Conservation (phyloP, 495 filamentous ascomycete species). For the Aspergillus funiculosus region DNA sequence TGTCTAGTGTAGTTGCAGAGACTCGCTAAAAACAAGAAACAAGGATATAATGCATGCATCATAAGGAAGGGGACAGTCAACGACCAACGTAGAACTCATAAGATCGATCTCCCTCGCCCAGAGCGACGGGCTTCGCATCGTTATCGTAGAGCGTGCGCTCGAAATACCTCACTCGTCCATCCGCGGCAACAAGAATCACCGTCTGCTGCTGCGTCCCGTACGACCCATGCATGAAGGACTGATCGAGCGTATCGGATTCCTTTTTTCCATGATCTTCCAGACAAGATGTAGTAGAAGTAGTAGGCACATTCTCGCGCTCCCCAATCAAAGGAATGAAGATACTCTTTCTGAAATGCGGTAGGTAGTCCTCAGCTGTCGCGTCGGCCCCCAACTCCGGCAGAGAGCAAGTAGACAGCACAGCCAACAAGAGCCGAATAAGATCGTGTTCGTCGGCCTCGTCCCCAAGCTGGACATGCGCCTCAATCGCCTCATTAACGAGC, state of each 20-base stretch:
- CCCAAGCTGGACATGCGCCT: conserved; percentile 39
- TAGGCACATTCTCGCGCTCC: conserved; percentile 39
- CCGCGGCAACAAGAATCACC: conserved; percentile 67
- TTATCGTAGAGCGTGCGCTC: conserved; percentile 79
- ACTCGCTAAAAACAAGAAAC: not conserved
- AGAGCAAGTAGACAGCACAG: conserved; percentile 63
- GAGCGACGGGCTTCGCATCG: conserved; percentile 53
- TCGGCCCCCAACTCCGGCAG: conserved; percentile 54
- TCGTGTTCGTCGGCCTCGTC: conserved; percentile 51
- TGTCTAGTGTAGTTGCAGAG: too few species aligned
- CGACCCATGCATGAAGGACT: conserved; percentile 29
- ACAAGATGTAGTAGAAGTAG: conserved; percentile 20
- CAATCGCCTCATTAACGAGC: conserved; percentile 44
- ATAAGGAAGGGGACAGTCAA: not conserved
- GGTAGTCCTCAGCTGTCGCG: conserved; percentile 62
- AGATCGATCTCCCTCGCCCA: conserved; percentile 53
- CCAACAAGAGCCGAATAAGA: conserved; percentile 65
- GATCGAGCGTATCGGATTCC: conserved; percentile 18
- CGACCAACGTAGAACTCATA: conserved; percentile 34
- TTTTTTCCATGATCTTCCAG: conserved; percentile 9
- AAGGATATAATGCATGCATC: conserved; percentile 2
- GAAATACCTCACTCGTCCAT: conserved; percentile 71
- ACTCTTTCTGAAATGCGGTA: conserved; percentile 64
- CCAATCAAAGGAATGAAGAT: conserved; percentile 81
- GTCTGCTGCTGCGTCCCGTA: conserved; percentile 98